Base-by-base conservation (phyloP, 2,329 filamentous ascomycete genomes). In the Talaromyces sp. region DNA sequence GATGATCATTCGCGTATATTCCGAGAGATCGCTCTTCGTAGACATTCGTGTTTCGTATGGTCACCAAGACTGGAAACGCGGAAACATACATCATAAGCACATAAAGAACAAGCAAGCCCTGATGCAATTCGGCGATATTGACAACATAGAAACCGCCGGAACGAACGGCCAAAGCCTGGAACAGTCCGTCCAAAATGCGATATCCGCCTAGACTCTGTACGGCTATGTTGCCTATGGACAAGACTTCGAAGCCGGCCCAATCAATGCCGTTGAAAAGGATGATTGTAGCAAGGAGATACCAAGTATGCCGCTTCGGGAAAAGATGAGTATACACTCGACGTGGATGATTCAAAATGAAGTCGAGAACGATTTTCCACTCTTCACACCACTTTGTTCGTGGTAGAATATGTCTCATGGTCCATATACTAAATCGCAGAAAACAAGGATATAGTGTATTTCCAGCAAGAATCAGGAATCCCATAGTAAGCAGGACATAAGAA, bases 21-120 rank as follows among this genome's bases (percentile, higher is more conserved):
- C 88, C 88, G 1, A 91, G 78, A 0, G 85, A 88, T 7, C 87
- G 82, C 70, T 91, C 88, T 72, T 91, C 88, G 71, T 91, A 91
- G 35, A 90, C 85, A 71, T 91, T 91, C 45, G 88, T 89, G 72
- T 88, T 86, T 33, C 88, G 84, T 54, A 77, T 77, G 7, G 74
- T 77, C 6, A 77, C 67, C 11, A 76, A 67, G 31, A 77, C 73
- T 41, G 75, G 76, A 41, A 72, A 76, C 61, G 74, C 74, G 4
- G 75, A 77, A 7, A 77, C 73, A 60, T 77, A 77, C 75, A 77
- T 77, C 75, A 77, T 77, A 14, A 77, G 71, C n/a, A 77, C 74
- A 88, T 79, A 69, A 87, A 88, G 1, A 86, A 75, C 81, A 66
- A 88, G 83, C 2, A 88, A 78, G 1, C 85, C 86, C 6, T 87